These are phyloP conservation scores for Boletus rubropictus DNA, from an alignment of 768 basidiomycete genomes.

Conservation along the genomic window DNA sequence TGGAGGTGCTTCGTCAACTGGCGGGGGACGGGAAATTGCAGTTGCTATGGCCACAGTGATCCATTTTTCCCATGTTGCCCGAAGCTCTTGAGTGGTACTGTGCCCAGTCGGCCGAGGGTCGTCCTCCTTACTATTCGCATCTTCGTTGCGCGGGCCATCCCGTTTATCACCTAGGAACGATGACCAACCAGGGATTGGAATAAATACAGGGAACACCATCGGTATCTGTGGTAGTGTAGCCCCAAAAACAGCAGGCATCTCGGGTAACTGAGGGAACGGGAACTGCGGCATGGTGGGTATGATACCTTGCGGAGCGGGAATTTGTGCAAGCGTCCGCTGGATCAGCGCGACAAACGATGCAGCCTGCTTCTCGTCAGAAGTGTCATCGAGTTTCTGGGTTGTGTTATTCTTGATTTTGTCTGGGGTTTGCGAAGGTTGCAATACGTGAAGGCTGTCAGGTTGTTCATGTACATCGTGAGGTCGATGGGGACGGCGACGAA, in stretches of 20 bases:
- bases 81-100: conserved; percentile 57
- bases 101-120: conserved; percentile 35
- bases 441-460: neutral
- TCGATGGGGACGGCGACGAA: conserved; percentile 27
- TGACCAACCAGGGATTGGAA: conserved; percentile 62
- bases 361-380: conserved; percentile 33
- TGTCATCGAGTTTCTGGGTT: conserved; percentile 11
- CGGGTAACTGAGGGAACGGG: conserved; percentile 54
- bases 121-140: conserved; percentile 29
- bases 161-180: conserved; percentile 53
- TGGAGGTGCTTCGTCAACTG: conserved; percentile 57
- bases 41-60: conserved; percentile 49
- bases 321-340: conserved; percentile 62
- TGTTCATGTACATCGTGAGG: conserved; percentile 17
- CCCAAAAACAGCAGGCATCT: conserved; percentile 62
- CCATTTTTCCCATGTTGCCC: conserved; percentile 74
- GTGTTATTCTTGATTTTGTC: conserved; percentile 20
- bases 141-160: conserved; percentile 29
- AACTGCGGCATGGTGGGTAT: conserved; percentile 48
- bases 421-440: neutral
- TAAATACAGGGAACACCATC: conserved; percentile 73
- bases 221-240: conserved; percentile 59
- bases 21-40: conserved; percentile 38
- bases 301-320: conserved; percentile 54
- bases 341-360: conserved; percentile 63